phyloP scores from a whole-genome alignment of 352 stramenopile species.

The Phytophthora colocasiae region DNA sequence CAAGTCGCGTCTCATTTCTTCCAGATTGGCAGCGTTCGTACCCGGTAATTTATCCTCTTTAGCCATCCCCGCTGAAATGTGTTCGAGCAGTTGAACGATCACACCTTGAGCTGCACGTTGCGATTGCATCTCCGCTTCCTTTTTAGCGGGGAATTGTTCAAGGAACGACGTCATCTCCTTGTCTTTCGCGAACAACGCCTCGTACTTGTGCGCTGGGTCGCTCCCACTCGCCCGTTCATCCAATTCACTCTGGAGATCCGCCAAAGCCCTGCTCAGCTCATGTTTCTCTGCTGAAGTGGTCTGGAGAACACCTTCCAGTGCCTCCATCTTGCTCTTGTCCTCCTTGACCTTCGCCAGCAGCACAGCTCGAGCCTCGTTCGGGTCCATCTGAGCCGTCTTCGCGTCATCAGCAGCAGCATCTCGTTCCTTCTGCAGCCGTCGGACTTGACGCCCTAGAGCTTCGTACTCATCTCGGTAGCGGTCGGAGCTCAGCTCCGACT shows the following conservation, averaged over 20 bases:
- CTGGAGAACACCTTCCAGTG: slow-evolving; percentile 68
- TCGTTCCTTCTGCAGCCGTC: slow-evolving; percentile 76
- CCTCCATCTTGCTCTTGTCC: slow-evolving; percentile 85
- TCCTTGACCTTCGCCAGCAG: slow-evolving; percentile 90
- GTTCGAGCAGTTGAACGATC: slow-evolving; percentile 91
- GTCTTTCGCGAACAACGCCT: slow-evolving; percentile 89
- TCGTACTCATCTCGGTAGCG: slow-evolving; percentile 84
- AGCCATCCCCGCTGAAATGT: slow-evolving; percentile 79
- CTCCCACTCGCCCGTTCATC: slow-evolving; percentile 73
- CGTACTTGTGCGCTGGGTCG: slow-evolving; percentile 87
- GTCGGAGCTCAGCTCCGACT: slow-evolving; percentile 72
- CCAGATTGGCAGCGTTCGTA: slow-evolving; percentile 64
- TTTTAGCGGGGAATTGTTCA: slow-evolving; percentile 81
- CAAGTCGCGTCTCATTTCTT: slow-evolving; percentile 91
- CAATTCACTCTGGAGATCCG: slow-evolving; percentile 65
- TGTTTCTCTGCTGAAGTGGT: slow-evolving; percentile 59
- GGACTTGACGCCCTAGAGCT: slow-evolving; percentile 70
- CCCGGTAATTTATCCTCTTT: slow-evolving; percentile 82
- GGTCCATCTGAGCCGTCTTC: slow-evolving; percentile 89
- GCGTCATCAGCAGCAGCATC: slow-evolving; percentile 85
- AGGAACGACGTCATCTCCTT: slow-evolving; percentile 93
- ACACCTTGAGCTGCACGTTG: slow-evolving; percentile 72
- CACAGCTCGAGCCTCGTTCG: slow-evolving; percentile 82
- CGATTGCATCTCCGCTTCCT: slow-evolving; percentile 61
- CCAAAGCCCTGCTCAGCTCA: slow-evolving; percentile 60